Conservation (phyloP, 441 rosid species). For the Raphanus hybrid region DNA sequence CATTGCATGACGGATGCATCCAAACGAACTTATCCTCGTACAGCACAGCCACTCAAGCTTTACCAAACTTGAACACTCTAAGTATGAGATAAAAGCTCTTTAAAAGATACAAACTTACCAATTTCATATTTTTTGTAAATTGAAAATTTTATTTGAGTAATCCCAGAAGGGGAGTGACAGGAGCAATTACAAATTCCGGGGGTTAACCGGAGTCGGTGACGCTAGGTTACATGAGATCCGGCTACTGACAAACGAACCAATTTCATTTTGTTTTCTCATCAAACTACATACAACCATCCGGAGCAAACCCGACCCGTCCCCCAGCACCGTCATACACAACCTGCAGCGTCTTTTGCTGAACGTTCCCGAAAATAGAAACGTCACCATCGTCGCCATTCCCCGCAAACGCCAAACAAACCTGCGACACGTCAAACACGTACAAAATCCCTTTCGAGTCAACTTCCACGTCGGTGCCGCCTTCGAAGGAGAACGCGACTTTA, state of each 20-base stretch:
- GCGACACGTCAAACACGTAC: conserved; percentile 34
- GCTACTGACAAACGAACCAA: not conserved
- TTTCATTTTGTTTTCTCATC: not conserved
- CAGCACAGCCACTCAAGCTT: too few relatives aligned
- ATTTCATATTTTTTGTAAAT: too few relatives aligned
- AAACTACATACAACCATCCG: conserved; percentile 56
- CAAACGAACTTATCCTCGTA: too few relatives aligned
- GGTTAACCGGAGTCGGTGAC: too few relatives aligned
- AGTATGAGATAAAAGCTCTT: too few relatives aligned
- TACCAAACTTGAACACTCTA: too few relatives aligned
- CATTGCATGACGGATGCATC: too few relatives aligned
- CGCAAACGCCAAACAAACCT: conserved; percentile 82
- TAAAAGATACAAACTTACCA: too few relatives aligned
- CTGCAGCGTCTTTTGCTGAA: conserved; percentile 70
- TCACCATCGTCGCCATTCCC: conserved; percentile 51
- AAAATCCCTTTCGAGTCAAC: conserved; percentile 52
- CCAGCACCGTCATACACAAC: conserved; percentile 71
- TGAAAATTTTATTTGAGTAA: too few relatives aligned
- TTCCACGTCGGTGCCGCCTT: conserved; percentile 49
- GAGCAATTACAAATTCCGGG: too few relatives aligned
- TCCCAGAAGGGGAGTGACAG: too few relatives aligned
- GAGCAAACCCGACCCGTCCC: conserved; percentile 72
- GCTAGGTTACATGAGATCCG: too few relatives aligned
- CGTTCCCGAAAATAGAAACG: conserved; percentile 65
- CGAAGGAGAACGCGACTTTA: conserved; percentile 52